Evolutionary conservation across 2,329 filamentous ascomycete species (phyloP), one percentile per base, ranked within the genome.

Genomic region (Clarireedia homoeocarpa): DNA sequence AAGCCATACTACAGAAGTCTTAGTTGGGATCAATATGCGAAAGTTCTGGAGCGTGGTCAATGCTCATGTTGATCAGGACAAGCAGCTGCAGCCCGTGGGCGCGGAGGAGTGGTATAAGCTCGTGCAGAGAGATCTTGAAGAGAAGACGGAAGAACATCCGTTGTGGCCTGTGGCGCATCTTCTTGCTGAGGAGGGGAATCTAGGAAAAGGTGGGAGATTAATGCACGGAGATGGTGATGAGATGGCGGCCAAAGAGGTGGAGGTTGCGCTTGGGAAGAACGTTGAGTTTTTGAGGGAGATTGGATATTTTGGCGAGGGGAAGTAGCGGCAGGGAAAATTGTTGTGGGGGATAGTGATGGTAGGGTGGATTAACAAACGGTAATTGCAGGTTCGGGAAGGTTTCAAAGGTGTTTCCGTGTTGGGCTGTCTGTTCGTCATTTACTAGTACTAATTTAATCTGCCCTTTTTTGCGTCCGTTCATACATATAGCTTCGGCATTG

Each of bases 101-200:
- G 15, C 51, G 5, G 3, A 5, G 12, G 51, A 38, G 10, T 53
- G 44, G 51, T 23, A 10, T 2, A 17, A 14, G 5, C 39, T 53
- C 15, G 7, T 48, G 2, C 23, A 48, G 9, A 27, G 12, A 14
- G 30, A 53, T 48, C 17, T 53, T 7, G 51, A 53, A 23, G 24
- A 23, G 40, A 24, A 23, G 23, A 53, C 44, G 2, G 51, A 53
- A 27, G 23, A 30, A 2, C 51, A 53, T 27, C 34, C 44, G n/a
- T 23, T 53, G 3, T 48, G 44, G 44, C 51, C 44, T 10, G 30
- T 53, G 10, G 51, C 44, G 34, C 51, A 53, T 48, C 30, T 53
- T 40, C 17, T 53, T 17, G 38, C n/a, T 5, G 15, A 40, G 44
- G 30, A 53, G 6, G 44, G 42, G 3, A 39, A 48, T 48, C n/a